Base-by-base conservation (phyloP, 345 rosid species). In the Aquilaria sinensis region DNA sequence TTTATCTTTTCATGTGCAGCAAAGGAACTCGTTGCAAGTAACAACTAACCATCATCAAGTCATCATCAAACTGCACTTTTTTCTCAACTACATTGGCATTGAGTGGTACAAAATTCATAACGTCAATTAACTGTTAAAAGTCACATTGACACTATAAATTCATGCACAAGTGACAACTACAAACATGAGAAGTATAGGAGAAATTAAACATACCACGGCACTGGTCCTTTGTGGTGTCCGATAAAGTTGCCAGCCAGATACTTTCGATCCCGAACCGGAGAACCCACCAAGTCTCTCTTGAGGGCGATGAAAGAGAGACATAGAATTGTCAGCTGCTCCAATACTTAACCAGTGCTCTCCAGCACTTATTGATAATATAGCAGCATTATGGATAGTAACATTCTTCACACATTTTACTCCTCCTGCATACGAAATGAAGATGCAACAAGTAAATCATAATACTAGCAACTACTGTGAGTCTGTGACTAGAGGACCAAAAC, bases 281-380 rank as follows among this genome's bases (percentile, higher is more conserved):
- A 81, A 55, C 72, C 86, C 77, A 46, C 85, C 83, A 9, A 78
- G 81, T 62, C 96, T 74, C 69, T 88, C 96, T 77, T 90, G 93
- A 65, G 97, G 97, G 53, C 96, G 92, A 63, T 95, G 92, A 69
- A 88, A 95, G 47, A 95, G 93, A 69, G 99, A 95, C 97, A 95
- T 83, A 5, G 99, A 95, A 78, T 89, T 95, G 76, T 95, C 99
- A 70, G 97, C 96, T 67, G 99, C 97, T 67, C 97, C 99, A 41
- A 95, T 77, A 63, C 99, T 97, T 68, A 95, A 63, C 97, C 97
- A 95, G 63, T 89, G 74, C 34, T 95, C 99, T 53, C 96, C 99
- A 51, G 96, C 96, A 68, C 79, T 91, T 69, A 95, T 85, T 2
- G 97, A 91, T 67, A 95, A 74, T 68, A 95, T 83, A 14, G 97